Percentiles rank a stretch among this genome's conserved stretches.
Conservation (phyloP, 495 filamentous ascomycete genomes). For the Xylaria bambusicola region DNA sequence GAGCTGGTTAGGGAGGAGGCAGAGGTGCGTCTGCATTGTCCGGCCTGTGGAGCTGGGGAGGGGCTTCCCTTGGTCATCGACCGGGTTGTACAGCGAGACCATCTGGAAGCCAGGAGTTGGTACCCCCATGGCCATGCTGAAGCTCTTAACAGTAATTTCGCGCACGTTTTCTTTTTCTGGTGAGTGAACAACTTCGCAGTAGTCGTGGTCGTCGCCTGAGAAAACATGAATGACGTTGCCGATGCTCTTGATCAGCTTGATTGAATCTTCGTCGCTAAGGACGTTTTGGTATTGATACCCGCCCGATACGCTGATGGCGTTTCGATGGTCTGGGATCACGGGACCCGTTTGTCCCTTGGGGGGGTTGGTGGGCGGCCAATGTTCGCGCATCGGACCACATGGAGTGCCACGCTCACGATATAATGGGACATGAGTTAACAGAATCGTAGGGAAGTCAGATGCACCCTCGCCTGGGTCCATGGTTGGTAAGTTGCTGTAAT, state of each 20-base stretch:
- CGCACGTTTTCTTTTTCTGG: conserved; percentile 62
- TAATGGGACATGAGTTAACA: conserved; percentile 89
- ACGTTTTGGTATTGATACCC: conserved; percentile 99
- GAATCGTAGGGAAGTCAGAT: conserved; percentile 73
- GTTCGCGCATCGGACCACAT: conserved; percentile 88
- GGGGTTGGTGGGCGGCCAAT: conserved; percentile 67
- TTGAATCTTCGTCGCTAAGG: conserved; percentile 70
- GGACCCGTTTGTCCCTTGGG: conserved; percentile 55
- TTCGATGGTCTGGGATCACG: conserved; percentile 68
- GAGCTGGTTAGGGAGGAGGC: conserved; percentile 86
- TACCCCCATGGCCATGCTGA: conserved; percentile 97
- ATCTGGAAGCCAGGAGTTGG: conserved; percentile 83
- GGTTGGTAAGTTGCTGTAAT: conserved; percentile 41
- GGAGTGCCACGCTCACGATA: conserved; percentile 79
- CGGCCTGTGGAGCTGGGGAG: conserved; percentile 42
- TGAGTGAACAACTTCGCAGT: conserved; percentile 85
- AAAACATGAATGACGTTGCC: conserved; percentile 81
- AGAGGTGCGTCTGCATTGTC: conserved; percentile 86
- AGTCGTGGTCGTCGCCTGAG: conserved; percentile 97
- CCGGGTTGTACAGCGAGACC: conserved; percentile 88
- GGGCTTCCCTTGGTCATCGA: conserved; percentile 64
- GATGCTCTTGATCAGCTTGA: conserved; percentile 67
- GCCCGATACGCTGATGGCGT: conserved; percentile 69
- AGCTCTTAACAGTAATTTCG: conserved; percentile 93
- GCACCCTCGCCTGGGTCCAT: conserved; percentile 42